Evolutionary conservation across 768 basidiomycete genomes (phyloP).

Genomic region (Pisolithus orientalis): DNA sequence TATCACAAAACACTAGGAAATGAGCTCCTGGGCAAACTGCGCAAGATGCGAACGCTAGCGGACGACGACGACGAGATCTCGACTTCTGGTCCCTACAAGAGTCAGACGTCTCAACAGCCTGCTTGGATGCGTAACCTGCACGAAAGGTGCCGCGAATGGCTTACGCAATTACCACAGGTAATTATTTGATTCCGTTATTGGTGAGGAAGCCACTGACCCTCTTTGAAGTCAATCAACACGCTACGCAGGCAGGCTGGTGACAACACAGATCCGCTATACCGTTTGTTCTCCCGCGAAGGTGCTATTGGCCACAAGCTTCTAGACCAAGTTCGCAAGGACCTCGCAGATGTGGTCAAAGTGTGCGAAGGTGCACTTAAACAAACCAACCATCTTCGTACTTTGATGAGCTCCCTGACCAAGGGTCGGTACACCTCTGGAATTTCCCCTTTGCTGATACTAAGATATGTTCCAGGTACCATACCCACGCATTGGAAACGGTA

Average conservation of each 20-base stretch:
- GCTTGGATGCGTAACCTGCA: conserved; percentile 91
- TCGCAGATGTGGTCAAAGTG: conserved; percentile 75
- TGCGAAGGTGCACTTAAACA: conserved; percentile 87
- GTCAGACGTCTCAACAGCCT: conserved; percentile 69
- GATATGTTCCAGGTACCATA: conserved; percentile 59
- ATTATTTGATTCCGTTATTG: conserved; percentile 16
- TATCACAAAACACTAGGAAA: conserved; percentile 46
- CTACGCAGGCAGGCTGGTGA: conserved; percentile 61
- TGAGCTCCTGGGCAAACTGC: conserved; percentile 75
- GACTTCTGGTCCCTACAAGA: conserved; percentile 47
- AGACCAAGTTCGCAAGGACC: conserved; percentile 72
- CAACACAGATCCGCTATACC: conserved; percentile 78
- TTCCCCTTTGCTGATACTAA: conserved; percentile 5
- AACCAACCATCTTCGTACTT: conserved; percentile 89
- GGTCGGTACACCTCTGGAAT: conserved; percentile 38
- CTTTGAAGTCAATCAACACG: conserved; percentile 52
- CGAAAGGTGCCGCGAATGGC: conserved; percentile 82
- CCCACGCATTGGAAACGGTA: conserved; percentile 86
- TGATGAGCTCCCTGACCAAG: conserved; percentile 88
- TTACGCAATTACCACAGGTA: conserved; percentile 69
- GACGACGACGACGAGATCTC: conserved; percentile 77
- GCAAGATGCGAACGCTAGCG: conserved; percentile 86
- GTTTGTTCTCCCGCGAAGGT: conserved; percentile 87
- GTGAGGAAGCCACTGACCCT: conserved; percentile 7
- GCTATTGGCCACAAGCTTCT: conserved; percentile 73